Evolutionary conservation across 148 eudicot species (phyloP).

Genomic region (Persicaria maculosa): DNA sequence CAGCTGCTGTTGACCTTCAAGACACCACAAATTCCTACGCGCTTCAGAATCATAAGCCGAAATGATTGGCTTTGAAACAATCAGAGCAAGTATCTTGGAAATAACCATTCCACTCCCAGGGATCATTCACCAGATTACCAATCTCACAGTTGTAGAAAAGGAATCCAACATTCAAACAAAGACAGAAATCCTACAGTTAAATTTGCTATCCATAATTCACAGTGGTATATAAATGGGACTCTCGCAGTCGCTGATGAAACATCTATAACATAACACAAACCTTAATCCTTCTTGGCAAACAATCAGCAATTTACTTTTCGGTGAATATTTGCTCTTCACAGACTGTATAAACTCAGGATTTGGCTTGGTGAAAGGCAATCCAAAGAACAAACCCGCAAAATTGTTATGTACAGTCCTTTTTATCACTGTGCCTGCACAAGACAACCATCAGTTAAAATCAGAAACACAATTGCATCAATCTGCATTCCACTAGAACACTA

Average conservation of each 20-base stretch:
- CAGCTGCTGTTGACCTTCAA: slow-evolving; percentile 80
- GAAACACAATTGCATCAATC: not conserved
- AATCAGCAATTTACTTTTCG: slow-evolving; percentile 63
- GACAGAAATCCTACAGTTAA: no score
- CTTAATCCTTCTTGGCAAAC: slow-evolving; percentile 97
- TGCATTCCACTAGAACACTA: not conserved
- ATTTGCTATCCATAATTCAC: no score
- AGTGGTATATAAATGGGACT: not conserved
- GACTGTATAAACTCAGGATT: slow-evolving; percentile 85
- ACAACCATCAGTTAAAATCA: slow-evolving; percentile 3
- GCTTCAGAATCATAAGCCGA: not conserved
- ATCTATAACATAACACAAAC: slow-evolving; percentile 22
- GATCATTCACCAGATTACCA: not conserved
- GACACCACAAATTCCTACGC: not conserved
- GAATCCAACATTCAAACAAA: not conserved
- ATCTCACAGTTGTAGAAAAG: not conserved
- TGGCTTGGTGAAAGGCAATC: slow-evolving; percentile 77
- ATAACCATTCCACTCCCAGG: not conserved
- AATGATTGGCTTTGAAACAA: not conserved
- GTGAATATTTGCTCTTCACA: slow-evolving; percentile 66
- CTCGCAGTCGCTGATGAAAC: slow-evolving; percentile 2
- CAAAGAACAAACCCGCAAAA: slow-evolving; percentile 79
- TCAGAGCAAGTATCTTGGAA: not conserved
- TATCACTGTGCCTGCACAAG: slow-evolving; percentile 64
- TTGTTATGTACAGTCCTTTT: slow-evolving; percentile 79